phyloP scores from a whole-genome alignment of 2,329 filamentous ascomycete genomes.

The Fonsecaea erecta region DNA sequence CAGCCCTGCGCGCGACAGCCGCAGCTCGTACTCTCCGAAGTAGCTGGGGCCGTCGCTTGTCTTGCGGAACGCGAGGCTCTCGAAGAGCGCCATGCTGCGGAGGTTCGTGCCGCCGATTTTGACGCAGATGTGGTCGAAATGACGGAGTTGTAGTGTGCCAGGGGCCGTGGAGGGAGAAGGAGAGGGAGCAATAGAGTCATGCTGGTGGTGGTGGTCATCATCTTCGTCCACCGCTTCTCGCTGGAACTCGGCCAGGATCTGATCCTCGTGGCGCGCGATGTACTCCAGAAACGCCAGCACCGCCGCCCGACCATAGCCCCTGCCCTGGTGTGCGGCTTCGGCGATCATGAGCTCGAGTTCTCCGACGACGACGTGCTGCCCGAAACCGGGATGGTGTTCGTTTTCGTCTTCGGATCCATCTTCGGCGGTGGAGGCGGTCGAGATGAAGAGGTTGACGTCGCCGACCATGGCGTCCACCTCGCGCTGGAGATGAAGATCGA shows the following conservation, averaged over 20 bases:
- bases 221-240: not conserved
- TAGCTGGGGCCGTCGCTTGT: conserved; percentile 60
- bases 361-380: conserved; percentile 53
- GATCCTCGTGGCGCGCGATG: conserved; percentile 58
- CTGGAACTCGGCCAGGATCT: conserved; percentile 63
- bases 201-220: not conserved
- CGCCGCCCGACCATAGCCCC: conserved; percentile 68
- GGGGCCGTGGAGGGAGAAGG: not conserved
- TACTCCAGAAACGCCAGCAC: conserved; percentile 73
- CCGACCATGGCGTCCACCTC: conserved; percentile 63
- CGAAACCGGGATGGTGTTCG: conserved; percentile 24
- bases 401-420: no score
- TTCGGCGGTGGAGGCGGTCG: no score
- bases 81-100: conserved; percentile 64
- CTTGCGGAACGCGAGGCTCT: conserved; percentile 62
- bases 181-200: not conserved
- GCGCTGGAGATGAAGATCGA: not conserved
- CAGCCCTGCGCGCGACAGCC: conserved; percentile 40
- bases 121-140: conserved; percentile 58
- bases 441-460: conserved; percentile 80
- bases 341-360: conserved; percentile 92
- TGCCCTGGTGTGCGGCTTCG: conserved; percentile 58
- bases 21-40: conserved; percentile 70
- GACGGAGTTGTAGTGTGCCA: not conserved
- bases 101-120: conserved; percentile 65